Base-by-base conservation (phyloP, 257 asterid species). In the Petrea volubilis region DNA sequence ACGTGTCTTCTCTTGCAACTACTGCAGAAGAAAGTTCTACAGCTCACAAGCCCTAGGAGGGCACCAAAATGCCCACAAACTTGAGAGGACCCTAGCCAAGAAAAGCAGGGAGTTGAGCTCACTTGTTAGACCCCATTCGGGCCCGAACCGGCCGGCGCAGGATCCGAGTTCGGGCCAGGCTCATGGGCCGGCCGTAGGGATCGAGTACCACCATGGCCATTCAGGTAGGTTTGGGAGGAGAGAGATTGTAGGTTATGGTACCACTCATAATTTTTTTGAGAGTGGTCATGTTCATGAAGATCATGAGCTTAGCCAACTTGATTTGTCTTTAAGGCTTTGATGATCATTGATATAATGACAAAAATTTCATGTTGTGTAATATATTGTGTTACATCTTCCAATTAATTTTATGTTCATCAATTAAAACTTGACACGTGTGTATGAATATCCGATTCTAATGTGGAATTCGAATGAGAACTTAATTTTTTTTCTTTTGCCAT, bases 11-110 rank as follows among this genome's bases (percentile, higher is more conserved):
- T 79, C 96, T 8, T 92, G 98, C 88, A 88, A 85, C 61, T 92
- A 81, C 77, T 92, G 98, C 81, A 63, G 87, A 38, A 80, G 93
- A 27, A 89, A 86, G 66, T 92, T 92, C 67, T 87, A 86, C 63
- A 92, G 98, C 20, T 92, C 98, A 12, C 98, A 89, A 68, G 98
- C 98, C 0, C 86, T 92, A 1, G 96, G 96, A n/a, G 98, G 98
- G 2, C 98, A 92, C 73, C 98, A 92, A 51, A 92, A 92, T 56
- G 98, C 98, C 3, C 98, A 92, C 73, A 92, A 92, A 64, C 86
- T 90, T 23, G 98, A 92, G 84, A 79, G 98, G 61, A 86, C 94
- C 25, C 60, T 92, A 20, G 96, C 93, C 14, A 92, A 90, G 82
- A 91, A 87, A 70, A 91, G 93, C 78, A 73, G 93, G 59, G 93